These are phyloP conservation scores for Rhizoclosmatium sp. DNA, from an alignment of 192 early-diverging fungal species.

Conservation along the genomic window DNA sequence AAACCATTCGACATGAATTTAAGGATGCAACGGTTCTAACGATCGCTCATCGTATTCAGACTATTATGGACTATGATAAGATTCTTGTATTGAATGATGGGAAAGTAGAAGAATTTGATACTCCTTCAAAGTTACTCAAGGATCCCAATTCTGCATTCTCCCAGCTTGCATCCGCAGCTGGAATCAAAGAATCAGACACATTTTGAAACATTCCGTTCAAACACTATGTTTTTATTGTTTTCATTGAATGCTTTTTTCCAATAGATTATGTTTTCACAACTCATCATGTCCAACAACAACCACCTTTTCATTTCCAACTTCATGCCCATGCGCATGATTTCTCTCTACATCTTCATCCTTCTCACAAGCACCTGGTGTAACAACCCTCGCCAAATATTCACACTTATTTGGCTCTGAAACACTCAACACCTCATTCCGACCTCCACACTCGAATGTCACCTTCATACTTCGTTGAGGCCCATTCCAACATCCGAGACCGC, in stretches of 20 bases:
- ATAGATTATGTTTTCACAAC: background rate
- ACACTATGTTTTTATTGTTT: no score
- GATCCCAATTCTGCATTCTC: constrained; percentile 47
- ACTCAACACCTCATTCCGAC: constrained; percentile 65
- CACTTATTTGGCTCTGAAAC: constrained; percentile 93
- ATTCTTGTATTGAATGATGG: constrained; percentile 80
- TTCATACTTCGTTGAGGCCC: constrained; percentile 84
- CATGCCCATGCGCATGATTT: background rate
- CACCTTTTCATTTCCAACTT: background rate
- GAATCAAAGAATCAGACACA: no score
- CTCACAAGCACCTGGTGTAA: constrained; percentile 82
- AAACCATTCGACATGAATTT: constrained; percentile 41
- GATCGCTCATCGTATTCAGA: constrained; percentile 54
- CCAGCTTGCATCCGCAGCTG: no score
- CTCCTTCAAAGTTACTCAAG: constrained; percentile 22
- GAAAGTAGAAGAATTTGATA: constrained; percentile 72
- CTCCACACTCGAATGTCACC: constrained; percentile 78
- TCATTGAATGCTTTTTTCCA: background rate
- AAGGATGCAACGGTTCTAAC: constrained; percentile 53
- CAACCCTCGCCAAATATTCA: constrained; percentile 82
- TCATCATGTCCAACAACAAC: background rate
- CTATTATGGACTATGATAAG: constrained; percentile 62
- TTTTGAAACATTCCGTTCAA: no score
- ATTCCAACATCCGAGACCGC: constrained; percentile 92
- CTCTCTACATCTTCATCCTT: constrained; percentile 22